phyloP scores from a whole-genome alignment of 2,329 filamentous ascomycete species.

The Fusarium sp. region DNA sequence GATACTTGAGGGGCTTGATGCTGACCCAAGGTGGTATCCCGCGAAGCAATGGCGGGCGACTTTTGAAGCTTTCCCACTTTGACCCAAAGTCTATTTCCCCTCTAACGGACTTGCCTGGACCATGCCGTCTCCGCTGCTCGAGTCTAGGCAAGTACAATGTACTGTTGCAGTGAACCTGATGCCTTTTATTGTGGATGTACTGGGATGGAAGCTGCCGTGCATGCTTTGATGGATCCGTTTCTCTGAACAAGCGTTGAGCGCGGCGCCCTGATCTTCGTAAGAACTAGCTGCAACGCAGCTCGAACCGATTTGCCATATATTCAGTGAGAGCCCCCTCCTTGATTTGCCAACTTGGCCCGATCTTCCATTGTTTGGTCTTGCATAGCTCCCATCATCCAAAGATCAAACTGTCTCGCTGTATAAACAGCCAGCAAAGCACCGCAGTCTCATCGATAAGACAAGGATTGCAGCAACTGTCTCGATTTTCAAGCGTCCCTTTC shows the following conservation, averaged over 20 bases:
- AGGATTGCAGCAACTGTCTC: neutral
- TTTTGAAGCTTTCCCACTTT: conserved; percentile 36
- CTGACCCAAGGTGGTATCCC: conserved; percentile 20
- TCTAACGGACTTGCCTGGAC: conserved; percentile 34
- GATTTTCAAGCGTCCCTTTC: neutral
- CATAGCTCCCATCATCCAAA: neutral
- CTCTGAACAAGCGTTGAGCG: conserved; percentile 16
- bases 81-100: conserved; percentile 47
- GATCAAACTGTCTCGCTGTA: neutral
- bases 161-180: conserved; percentile 14
- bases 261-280: conserved; percentile 3
- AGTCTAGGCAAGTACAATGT: conserved; percentile 26
- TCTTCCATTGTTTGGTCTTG: neutral
- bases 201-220: conserved; percentile 24
- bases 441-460: neutral
- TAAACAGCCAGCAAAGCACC: neutral
- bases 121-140: conserved; percentile 24
- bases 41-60: conserved; percentile 22
- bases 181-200: conserved; percentile 29
- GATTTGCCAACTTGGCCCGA: neutral
- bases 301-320: conserved; percentile 26
- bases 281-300: conserved; percentile 16
- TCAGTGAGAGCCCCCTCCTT: conserved; percentile 9
- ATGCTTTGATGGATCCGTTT: conserved; percentile 31
- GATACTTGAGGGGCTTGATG: conserved; percentile 30